phyloP scores from a whole-genome alignment of 768 basidiomycete species.

The Tylopilus plumbeoviolaceoides region DNA sequence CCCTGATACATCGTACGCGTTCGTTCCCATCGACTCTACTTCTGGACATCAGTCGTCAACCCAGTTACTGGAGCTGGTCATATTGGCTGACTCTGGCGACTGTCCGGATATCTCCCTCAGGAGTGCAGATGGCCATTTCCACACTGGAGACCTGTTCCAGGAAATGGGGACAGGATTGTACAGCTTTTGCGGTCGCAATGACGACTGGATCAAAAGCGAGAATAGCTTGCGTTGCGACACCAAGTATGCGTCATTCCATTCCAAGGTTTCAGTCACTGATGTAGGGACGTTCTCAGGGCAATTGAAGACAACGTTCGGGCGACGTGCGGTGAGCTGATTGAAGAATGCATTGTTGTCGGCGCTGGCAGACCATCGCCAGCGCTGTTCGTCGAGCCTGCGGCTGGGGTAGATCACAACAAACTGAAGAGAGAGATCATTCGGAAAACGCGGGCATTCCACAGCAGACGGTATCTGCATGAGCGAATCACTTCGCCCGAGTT shows the following conservation, averaged over 20 bases:
- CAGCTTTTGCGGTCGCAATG: conserved; percentile 66
- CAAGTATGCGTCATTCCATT: conserved; percentile 36
- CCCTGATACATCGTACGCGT: conserved; percentile 64
- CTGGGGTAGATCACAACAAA: conserved; percentile 49
- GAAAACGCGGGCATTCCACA: conserved; percentile 69
- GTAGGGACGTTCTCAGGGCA: conserved; percentile 37
- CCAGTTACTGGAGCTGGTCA: conserved; percentile 63
- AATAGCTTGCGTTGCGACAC: conserved; percentile 78
- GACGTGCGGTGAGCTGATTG: conserved; percentile 55
- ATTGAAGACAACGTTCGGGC: conserved; percentile 74
- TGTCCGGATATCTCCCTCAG: conserved; percentile 62
- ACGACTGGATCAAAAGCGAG: conserved; percentile 85
- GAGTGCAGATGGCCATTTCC: conserved; percentile 64
- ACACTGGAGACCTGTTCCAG: conserved; percentile 80
- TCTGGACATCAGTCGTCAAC: conserved; percentile 50
- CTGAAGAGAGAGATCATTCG: conserved; percentile 71
- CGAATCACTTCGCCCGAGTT: conserved; percentile 62
- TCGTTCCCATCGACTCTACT: conserved; percentile 50
- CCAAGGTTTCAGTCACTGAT: background rate
- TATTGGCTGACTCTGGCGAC: conserved; percentile 62
- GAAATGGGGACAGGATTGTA: conserved; percentile 56
- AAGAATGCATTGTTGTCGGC: conserved; percentile 75
- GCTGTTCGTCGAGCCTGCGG: conserved; percentile 66
- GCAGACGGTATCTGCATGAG: conserved; percentile 73
- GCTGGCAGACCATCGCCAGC: conserved; percentile 71